Evolutionary conservation across 1,284 basidiomycete genomes (phyloP).

Genomic region (Butyriboletus appendiculatus): DNA sequence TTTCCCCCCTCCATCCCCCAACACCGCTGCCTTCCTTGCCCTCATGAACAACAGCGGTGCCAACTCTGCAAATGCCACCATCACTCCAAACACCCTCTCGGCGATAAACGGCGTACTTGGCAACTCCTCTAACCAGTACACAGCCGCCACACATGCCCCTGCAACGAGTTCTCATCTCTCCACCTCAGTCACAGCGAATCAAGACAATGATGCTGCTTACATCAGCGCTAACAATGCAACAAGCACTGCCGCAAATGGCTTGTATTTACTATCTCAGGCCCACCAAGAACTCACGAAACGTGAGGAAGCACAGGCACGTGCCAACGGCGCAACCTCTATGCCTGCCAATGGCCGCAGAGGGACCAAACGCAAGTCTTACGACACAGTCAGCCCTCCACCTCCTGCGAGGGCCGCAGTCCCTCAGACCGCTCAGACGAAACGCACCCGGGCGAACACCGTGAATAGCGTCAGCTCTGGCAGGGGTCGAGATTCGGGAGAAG

Average conservation of each 20-base stretch:
- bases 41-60: slow-evolving; percentile 79
- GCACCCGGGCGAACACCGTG: slow-evolving; percentile 44
- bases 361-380: slow-evolving; percentile 67
- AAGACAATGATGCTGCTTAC: slow-evolving; percentile 40
- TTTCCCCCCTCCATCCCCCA: slow-evolving; percentile 87
- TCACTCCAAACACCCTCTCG: slow-evolving; percentile 89
- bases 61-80: slow-evolving; percentile 66
- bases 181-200: slow-evolving; percentile 37
- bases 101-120: slow-evolving; percentile 77
- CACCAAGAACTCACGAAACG: slow-evolving; percentile 97
- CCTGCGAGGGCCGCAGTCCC: slow-evolving; percentile 20
- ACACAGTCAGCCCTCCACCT: slow-evolving; percentile 42
- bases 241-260: slow-evolving; percentile 79
- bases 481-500: slow-evolving; percentile 38
- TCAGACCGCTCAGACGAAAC: slow-evolving; percentile 40
- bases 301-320: slow-evolving; percentile 72
- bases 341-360: slow-evolving; percentile 49
- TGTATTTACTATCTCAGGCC: slow-evolving; percentile 91
- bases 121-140: slow-evolving; percentile 30
- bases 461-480: slow-evolving; percentile 33
- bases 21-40: slow-evolving; percentile 90
- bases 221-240: slow-evolving; percentile 51
- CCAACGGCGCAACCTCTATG: slow-evolving; percentile 31
- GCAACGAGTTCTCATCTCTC: slow-evolving; percentile 34
- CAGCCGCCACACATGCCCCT: slow-evolving; percentile 30